Evolutionary conservation across 306 rosid genomes (phyloP).

Genomic region (Quercus robur): DNA sequence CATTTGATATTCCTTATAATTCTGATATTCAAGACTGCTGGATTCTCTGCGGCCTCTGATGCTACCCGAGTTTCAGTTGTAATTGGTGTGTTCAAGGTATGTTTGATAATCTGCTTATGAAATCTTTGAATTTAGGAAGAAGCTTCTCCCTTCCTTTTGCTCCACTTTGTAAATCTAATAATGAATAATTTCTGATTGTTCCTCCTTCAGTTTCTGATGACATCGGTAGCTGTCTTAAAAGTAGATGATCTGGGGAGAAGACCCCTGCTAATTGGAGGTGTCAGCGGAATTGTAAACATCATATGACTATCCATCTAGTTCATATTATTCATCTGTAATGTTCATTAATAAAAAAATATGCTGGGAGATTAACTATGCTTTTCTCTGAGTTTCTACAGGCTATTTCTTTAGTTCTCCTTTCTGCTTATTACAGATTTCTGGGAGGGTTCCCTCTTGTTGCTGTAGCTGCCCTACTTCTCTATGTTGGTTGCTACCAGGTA

Average conservation of each 20-base stretch:
- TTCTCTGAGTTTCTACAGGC: conserved; percentile 42
- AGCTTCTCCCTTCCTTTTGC: neutral
- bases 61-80: conserved; percentile 93
- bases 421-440: conserved; percentile 85
- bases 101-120: conserved; percentile 10
- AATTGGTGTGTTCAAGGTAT: conserved; percentile 89
- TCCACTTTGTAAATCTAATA: conserved; percentile 10
- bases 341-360: neutral
- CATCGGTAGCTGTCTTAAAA: conserved; percentile 82
- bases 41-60: conserved; percentile 93
- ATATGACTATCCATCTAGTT: neutral
- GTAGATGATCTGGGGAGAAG: conserved; percentile 96
- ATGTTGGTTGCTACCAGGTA: conserved; percentile 99
- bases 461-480: conserved; percentile 89
- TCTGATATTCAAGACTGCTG: conserved; percentile 67
- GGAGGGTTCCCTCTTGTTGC: conserved; percentile 80
- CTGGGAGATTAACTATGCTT: conserved; percentile 22
- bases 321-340: neutral
- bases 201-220: conserved; percentile 73
- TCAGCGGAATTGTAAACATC: conserved; percentile 84
- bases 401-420: conserved; percentile 74
- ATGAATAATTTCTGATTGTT: conserved; percentile 23
- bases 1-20: conserved; percentile 6
- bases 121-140: conserved; percentile 2
- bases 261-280: conserved; percentile 84